Evolutionary conservation across 352 stramenopile genomes (phyloP).

Genomic region (Globisporangium perplexum): DNA sequence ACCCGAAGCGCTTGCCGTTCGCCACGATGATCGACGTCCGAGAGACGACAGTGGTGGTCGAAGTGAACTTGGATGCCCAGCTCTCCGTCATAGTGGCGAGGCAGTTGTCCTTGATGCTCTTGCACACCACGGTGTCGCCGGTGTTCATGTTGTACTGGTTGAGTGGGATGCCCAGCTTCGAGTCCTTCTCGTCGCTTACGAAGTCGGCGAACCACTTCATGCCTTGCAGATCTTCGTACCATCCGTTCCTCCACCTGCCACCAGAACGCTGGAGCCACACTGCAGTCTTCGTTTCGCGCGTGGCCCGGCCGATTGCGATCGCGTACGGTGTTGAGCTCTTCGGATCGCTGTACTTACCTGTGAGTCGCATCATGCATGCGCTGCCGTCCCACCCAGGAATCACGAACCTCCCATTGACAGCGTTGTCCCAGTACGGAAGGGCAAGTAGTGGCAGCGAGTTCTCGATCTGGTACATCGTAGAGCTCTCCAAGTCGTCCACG

Average conservation of each 20-base stretch:
- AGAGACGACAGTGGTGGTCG: background rate
- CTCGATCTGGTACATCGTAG: background rate
- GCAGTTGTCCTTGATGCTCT: background rate
- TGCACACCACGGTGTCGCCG: background rate
- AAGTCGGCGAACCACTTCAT: conserved; percentile 11
- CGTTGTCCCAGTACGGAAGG: conserved; percentile 15
- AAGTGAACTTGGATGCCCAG: conserved; percentile 2
- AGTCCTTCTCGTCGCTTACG: background rate
- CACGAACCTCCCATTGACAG: background rate
- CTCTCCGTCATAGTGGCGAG: background rate
- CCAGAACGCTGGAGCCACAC: conserved; percentile 17
- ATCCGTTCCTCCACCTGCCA: conserved; percentile 27
- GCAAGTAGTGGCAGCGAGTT: conserved; percentile 12
- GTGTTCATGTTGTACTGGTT: conserved; percentile 6
- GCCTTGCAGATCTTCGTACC: conserved; percentile 21
- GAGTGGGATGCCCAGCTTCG: background rate
- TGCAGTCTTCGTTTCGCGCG: conserved; percentile 18
- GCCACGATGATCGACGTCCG: conserved; percentile 6
- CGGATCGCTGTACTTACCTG: conserved; percentile 2
- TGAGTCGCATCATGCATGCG: conserved; percentile 12
- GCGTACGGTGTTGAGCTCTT: background rate
- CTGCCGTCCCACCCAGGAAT: conserved; percentile 10
- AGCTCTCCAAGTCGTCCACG: conserved; percentile 11
- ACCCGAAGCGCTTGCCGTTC: conserved; percentile 12
- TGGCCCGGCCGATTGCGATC: conserved; percentile 4